Percentiles rank a stretch among this genome's conserved stretches.
phyloP scores from a whole-genome alignment of 1,284 basidiomycete species.

The Neolentinus lepideus region DNA sequence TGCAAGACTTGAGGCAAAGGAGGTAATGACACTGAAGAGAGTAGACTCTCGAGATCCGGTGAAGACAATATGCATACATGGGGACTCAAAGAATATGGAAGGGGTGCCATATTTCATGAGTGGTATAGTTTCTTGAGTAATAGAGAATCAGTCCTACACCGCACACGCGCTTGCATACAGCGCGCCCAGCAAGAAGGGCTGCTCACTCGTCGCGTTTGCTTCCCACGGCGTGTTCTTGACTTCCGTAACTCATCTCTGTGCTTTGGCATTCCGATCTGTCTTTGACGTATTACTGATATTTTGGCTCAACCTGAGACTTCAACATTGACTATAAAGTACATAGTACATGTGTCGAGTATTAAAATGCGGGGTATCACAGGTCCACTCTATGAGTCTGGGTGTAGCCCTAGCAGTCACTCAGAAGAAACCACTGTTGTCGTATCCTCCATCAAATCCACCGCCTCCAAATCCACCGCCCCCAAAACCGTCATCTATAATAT shows the following conservation, averaged over 20 bases:
- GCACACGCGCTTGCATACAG: not conserved
- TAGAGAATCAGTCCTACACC: not conserved
- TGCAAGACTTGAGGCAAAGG: slow-evolving; percentile 65
- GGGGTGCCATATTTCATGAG: slow-evolving; percentile 12
- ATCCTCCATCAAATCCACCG: slow-evolving; percentile 20
- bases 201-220: not conserved
- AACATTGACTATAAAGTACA: too few species aligned
- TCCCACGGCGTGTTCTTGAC: not conserved
- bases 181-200: not conserved
- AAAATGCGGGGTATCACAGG: not conserved
- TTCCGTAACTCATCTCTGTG: not conserved
- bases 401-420: slow-evolving; percentile 4
- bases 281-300: too few species aligned
- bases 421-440: slow-evolving; percentile 15
- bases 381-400: not conserved
- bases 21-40: slow-evolving; percentile 52
- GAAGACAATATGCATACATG: slow-evolving; percentile 70
- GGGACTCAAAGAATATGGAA: slow-evolving; percentile 70
- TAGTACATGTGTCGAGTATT: too few species aligned
- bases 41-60: slow-evolving; percentile 55
- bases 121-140: too few species aligned
- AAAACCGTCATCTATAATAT: slow-evolving; percentile 24
- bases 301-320: too few species aligned
- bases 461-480: slow-evolving; percentile 20
- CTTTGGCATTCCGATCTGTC: too few species aligned